A percentile compares a stretch with the other conserved stretches of the same genome.
These are phyloP conservation scores for Verticillium dahliae DNA, from an alignment of 2,329 filamentous ascomycete genomes.

Conservation along the genomic window DNA sequence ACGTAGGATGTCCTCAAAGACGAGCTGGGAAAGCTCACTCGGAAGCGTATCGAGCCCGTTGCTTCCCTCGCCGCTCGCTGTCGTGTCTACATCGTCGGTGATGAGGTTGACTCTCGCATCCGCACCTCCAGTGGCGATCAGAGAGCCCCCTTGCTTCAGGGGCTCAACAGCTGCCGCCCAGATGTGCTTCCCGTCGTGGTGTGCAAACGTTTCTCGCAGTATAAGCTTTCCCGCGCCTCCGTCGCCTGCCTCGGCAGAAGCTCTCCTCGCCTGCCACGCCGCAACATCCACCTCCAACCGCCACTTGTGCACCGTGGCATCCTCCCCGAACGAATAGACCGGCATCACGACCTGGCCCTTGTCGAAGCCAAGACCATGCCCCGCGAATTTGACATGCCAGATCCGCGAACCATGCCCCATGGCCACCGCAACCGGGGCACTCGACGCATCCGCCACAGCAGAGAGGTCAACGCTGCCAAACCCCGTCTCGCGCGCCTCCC, in stretches of 20 bases:
- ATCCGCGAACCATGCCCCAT: conserved; percentile 90
- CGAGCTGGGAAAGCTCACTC: conserved; percentile 16
- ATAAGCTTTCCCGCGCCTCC: conserved; percentile 27
- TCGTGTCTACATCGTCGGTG: conserved; percentile 12
- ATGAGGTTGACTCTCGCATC: conserved; percentile 64
- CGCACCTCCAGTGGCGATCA: conserved; percentile 66
- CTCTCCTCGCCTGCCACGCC: conserved; percentile 2
- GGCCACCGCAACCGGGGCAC: conserved; percentile 55
- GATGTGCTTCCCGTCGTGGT: conserved; percentile 83
- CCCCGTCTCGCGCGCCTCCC: conserved; percentile 50
- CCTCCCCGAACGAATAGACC: conserved; percentile 78
- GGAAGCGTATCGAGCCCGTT: not conserved
- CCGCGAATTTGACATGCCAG: conserved; percentile 72
- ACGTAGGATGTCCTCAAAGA: conserved; percentile 24
- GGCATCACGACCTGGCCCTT: conserved; percentile 26
- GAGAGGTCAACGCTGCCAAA: conserved; percentile 40
- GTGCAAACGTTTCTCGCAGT: conserved; percentile 49
- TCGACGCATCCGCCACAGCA: conserved; percentile 18
- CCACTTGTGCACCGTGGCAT: conserved; percentile 73
- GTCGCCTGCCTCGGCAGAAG: conserved; percentile 3
- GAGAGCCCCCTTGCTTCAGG: not conserved
- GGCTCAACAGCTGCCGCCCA: conserved; percentile 53
- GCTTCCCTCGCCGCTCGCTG: not conserved
- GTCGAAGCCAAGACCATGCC: conserved; percentile 9
- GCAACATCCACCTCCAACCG: conserved; percentile 34